A percentile compares a stretch with the other conserved stretches of the same genome.
Evolutionary conservation across 768 basidiomycete genomes (phyloP).

Genomic region (Daedaleopsis sinensis): DNA sequence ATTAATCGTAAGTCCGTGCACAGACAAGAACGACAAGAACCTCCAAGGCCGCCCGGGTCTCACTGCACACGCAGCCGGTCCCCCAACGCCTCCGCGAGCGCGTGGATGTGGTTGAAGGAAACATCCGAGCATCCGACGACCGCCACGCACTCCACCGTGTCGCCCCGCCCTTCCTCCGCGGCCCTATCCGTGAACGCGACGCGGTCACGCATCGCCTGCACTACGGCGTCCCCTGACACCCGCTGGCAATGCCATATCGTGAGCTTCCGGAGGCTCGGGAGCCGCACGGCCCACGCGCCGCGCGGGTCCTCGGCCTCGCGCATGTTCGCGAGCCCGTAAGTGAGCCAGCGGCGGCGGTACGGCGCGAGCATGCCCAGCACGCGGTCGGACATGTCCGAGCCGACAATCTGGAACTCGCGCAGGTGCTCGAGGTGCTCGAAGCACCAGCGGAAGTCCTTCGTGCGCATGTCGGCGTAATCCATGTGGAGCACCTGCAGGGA

Average conservation of each 20-base stretch:
- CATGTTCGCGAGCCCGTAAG: conserved; percentile 6
- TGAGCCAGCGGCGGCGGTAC: conserved; percentile 10
- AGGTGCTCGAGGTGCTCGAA: conserved; percentile 59
- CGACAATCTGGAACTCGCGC: conserved; percentile 72
- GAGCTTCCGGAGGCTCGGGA: conserved; percentile 57
- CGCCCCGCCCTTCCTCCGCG: conserved; percentile 19
- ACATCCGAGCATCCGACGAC: conserved; percentile 35
- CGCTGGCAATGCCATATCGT: conserved; percentile 65
- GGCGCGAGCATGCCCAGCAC: conserved; percentile 66
- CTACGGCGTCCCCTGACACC: conserved; percentile 59
- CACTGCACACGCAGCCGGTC: conserved; percentile 21
- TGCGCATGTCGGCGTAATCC: conserved; percentile 84
- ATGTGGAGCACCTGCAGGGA: conserved; percentile 70
- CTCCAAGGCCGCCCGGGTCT: not conserved
- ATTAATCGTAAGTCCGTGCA: not conserved
- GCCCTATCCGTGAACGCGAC: conserved; percentile 40
- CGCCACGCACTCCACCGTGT: conserved; percentile 32
- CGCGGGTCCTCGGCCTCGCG: conserved; percentile 18
- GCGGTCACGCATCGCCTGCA: conserved; percentile 53
- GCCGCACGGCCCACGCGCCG: conserved; percentile 40
- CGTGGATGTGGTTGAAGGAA: conserved; percentile 25
- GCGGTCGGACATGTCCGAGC: conserved; percentile 79
- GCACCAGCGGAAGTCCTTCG: conserved; percentile 74
- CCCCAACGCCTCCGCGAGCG: conserved; percentile 30
- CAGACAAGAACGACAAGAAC: not conserved